Base-by-base conservation (phyloP, 1,139 yeast genomes). In the Suhomyces coccinellae region DNA sequence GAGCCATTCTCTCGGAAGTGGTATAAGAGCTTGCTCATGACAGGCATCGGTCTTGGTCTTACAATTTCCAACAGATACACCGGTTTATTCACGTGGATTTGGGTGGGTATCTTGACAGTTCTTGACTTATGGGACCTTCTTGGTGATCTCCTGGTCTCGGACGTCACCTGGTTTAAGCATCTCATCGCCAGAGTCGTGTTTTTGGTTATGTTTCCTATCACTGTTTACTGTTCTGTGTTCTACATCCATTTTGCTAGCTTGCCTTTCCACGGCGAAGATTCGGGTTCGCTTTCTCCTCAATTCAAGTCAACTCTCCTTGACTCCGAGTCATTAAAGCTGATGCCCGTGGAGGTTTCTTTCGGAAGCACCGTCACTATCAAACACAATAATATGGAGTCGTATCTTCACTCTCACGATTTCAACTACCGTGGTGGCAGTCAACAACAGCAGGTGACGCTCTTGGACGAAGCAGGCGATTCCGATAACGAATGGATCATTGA, bases 401-500 rank as follows among this genome's bases (percentile, higher is more conserved):
- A 85, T 57, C 66, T 88, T 45, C 90, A 86, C 55, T 85, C 95
- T 0, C 88, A 85, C 56, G 67, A 75, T 35, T 65, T 61, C 47
- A 63, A 62, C 3, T 86, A 83, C 58, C 71, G 70, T 32, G 62
- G 73, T 0, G 87, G 87, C 0, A 73, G 88, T 0, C 58, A 65
- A 0, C 80, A 82, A 51, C 93, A 87, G 58, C 87, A 85, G 60
- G 91, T 87, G 7, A 77, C 91, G 0, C 66, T 84, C 31, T 79
- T 80, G 47, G 78, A 77, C 15, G 69, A 66, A 48, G 75, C 73
- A 46, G 70, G 69, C 39, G 85, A 80, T 50, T 59, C 55, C 33
- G 78, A 81, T 57, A 87, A 85, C 55, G 79, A 79, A 48, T 88
- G 95, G 89, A 66, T 80, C 32, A 62, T 88, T 34, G 91, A 86